Conservation (phyloP, 768 basidiomycete species). For the Lactarius quietus region DNA sequence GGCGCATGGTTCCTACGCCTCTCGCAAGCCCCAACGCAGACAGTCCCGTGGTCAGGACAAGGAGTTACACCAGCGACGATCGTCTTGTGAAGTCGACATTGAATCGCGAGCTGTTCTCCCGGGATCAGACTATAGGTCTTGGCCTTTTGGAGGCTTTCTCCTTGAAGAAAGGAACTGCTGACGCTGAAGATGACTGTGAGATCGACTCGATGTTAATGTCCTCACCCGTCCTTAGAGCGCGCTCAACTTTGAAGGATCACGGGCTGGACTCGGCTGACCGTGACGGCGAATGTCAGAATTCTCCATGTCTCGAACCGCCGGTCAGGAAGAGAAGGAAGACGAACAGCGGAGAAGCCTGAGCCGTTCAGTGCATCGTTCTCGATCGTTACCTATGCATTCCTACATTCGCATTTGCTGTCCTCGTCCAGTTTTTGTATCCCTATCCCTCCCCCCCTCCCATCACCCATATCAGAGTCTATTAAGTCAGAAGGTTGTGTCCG, state of each 20-base stretch:
- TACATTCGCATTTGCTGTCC: slow-evolving; percentile 3
- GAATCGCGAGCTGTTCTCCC: slow-evolving; percentile 14
- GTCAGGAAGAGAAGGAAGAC: slow-evolving; percentile 38
- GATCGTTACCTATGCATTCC: slow-evolving; percentile 1
- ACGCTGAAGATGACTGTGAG: slow-evolving; percentile 22
- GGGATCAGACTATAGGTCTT: slow-evolving; percentile 23
- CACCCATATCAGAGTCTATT: not conserved
- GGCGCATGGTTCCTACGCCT: slow-evolving; percentile 13
- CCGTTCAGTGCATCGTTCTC: not conserved
- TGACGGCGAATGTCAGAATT: slow-evolving; percentile 22
- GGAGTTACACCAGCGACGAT: slow-evolving; percentile 22
- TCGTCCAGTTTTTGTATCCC: slow-evolving; percentile 15
- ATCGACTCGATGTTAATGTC: slow-evolving; percentile 26
- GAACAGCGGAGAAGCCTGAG: slow-evolving; percentile 15
- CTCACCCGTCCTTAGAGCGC: slow-evolving; percentile 24
- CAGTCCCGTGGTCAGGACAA: slow-evolving; percentile 26
- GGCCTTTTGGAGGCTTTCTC: slow-evolving; percentile 33
- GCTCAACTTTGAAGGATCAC: not conserved
- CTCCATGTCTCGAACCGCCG: slow-evolving; percentile 12
- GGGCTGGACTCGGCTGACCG: slow-evolving; percentile 14
- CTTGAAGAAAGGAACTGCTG: slow-evolving; percentile 19
- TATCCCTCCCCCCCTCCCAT: slow-evolving; percentile 6
- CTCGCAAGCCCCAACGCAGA: slow-evolving; percentile 24
- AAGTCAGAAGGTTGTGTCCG: slow-evolving; percentile 6
- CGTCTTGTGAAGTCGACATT: slow-evolving; percentile 16